These are phyloP conservation scores for Cymbopogon citratus DNA, from an alignment of 176 grass and related monocot genomes.

Conservation along the genomic window DNA sequence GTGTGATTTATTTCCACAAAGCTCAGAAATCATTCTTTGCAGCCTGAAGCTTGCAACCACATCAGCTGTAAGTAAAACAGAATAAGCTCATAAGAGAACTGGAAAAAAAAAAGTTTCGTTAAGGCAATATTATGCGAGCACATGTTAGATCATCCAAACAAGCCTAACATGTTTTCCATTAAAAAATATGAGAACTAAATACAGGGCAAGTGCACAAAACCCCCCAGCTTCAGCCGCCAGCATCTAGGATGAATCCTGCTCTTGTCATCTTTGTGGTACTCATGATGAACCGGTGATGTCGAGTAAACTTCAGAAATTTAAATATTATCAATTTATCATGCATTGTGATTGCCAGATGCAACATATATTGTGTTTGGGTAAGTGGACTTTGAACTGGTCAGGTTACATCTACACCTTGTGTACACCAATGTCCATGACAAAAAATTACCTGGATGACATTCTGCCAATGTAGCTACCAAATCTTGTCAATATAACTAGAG, in stretches of 20 bases:
- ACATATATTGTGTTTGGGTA: background rate
- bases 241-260: background rate
- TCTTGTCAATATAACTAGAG: background rate
- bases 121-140: background rate
- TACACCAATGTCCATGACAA: background rate
- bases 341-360: background rate
- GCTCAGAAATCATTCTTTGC: slow-evolving; percentile 43
- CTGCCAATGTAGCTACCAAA: background rate
- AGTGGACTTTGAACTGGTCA: background rate
- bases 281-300: background rate
- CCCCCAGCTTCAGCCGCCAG: background rate
- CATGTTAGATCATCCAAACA: background rate
- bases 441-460: background rate
- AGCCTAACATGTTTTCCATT: background rate
- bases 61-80: slow-evolving; percentile 47
- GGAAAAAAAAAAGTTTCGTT: background rate
- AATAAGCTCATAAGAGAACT: background rate
- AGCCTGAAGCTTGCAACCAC: slow-evolving; percentile 72
- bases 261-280: background rate
- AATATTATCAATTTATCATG: background rate
- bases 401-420: background rate
- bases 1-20: slow-evolving; percentile 49
- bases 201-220: background rate
- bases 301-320: background rate
- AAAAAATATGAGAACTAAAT: background rate